phyloP scores from a whole-genome alignment of 208 protist species.

The Leishmania tropica region DNA sequence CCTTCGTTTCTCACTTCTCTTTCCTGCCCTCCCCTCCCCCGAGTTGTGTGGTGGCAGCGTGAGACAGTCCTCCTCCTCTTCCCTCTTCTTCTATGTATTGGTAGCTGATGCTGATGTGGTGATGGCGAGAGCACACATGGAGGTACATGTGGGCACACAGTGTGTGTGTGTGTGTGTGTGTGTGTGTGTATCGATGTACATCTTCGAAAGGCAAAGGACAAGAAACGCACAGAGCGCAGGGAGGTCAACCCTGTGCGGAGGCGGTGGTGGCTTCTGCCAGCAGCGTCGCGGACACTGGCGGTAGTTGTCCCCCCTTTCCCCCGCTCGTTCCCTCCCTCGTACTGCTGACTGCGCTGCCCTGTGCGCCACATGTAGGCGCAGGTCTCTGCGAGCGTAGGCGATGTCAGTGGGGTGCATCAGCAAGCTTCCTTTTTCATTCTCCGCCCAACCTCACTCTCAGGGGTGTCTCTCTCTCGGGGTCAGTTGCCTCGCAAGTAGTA shows the following conservation, averaged over 20 bases:
- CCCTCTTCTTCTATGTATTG: not conserved
- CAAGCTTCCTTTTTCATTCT: not conserved
- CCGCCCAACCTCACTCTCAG: not conserved
- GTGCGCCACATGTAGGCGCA: not conserved
- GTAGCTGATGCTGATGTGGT: not conserved
- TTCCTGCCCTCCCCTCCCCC: not conserved
- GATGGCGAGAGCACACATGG: not conserved
- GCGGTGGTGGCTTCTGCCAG: not conserved
- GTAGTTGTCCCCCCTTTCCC: not conserved
- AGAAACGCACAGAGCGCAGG: not conserved
- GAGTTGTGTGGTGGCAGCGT: not conserved
- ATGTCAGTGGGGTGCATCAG: not conserved
- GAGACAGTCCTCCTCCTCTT: not conserved
- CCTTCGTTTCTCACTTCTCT: not conserved
- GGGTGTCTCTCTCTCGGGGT: not conserved
- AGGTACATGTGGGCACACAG: not conserved
- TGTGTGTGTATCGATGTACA: slow-evolving; percentile 11
- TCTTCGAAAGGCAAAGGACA: not conserved
- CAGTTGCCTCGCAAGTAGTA: not conserved
- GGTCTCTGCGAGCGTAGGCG: not conserved
- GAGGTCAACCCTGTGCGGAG: not conserved
- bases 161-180: slow-evolving; percentile 10
- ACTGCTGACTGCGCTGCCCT: not conserved
- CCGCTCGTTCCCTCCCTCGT: not conserved
- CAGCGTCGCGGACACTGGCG: not conserved